Conservation (phyloP, 495 filamentous ascomycete species). For the Tuber melanosporum region DNA sequence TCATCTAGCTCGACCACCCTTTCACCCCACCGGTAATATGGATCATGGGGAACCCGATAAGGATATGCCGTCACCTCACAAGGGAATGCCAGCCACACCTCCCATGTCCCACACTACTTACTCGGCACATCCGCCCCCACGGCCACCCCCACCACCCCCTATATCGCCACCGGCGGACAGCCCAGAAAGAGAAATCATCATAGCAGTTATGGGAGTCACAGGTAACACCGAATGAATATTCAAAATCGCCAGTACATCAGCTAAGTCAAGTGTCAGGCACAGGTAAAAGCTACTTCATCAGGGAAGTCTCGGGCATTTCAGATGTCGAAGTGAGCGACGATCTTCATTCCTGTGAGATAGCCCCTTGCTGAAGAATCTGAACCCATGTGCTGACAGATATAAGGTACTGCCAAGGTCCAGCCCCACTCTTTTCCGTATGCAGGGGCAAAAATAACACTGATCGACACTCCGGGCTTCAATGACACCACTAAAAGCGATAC, state of each 20-base stretch:
- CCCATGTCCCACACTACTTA: too few relatives aligned
- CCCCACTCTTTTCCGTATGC: conserved; percentile 18
- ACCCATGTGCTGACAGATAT: too few relatives aligned
- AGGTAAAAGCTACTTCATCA: conserved; percentile 43
- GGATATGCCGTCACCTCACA: neutral
- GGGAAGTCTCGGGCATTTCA: conserved; percentile 24
- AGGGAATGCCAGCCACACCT: neutral
- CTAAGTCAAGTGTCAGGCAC: conserved; percentile 36
- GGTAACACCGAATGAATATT: conserved; percentile 18
- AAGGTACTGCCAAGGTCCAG: conserved; percentile 30
- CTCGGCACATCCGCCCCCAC: too few relatives aligned
- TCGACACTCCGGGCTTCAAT: conserved; percentile 52
- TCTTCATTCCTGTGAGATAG: conserved; percentile 26
- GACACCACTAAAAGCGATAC: conserved; percentile 46
- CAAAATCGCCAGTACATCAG: neutral
- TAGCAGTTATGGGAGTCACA: conserved; percentile 47
- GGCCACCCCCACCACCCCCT: neutral
- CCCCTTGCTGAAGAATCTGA: neutral
- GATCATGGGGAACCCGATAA: neutral
- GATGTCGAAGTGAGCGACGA: conserved; percentile 28
- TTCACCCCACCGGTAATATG: too few relatives aligned
- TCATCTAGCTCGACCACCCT: neutral
- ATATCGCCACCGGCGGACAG: neutral
- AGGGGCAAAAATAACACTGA: conserved; percentile 40
- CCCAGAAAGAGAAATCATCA: conserved; percentile 12